Base-by-base conservation (phyloP, 2,329 filamentous ascomycete genomes). In the Aspergillus ibericus region DNA sequence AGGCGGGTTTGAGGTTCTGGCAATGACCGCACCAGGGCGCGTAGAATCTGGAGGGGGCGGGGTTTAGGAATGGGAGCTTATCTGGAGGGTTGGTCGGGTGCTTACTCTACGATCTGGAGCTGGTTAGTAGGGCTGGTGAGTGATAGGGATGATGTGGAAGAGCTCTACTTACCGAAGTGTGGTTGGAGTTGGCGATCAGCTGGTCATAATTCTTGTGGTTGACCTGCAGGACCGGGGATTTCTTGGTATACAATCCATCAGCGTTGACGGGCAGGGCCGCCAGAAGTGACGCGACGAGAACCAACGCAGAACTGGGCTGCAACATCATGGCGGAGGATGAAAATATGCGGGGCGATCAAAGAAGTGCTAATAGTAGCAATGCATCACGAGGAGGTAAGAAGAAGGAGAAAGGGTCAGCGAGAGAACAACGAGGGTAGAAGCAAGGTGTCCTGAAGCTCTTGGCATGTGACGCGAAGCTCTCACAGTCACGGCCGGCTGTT, bases 21-120 rank as follows among this genome's bases (percentile, higher is more conserved):
- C 95, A 99, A 79, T 98, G 95, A 42, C 93, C 95, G 71, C 95
- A 98, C 93, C 93, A 98, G 22, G 93, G 93, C 8, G 93, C 93
- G 72, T 96, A 98, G 83, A 98, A 98, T 78, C 93, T 91, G 73
- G 27, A 32, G 73, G 20, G 18, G 25, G n/a, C 32, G 25, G 38
- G 44, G n/a, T 40, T 59, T 55, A 60, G 59, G 35, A 61, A 67
- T 55, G 53, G 59, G 36, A 42, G 58, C 20, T 59, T 58, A 63
- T 50, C 42, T 51, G 53, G 52, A 48, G 40, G 55, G 62, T 49
- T 49, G 55, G 56, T 59, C 54, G 53, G 29, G 18, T 42, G 53
- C 66, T 78, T 77, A 82, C 81, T 83, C 81, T 66, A 83, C 76
- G 65, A 83, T 79, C 81, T 83, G 61, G 42, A 59, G 20, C 20